Base-by-base conservation (phyloP, 495 filamentous ascomycete genomes). In the Neurospora sp. region DNA sequence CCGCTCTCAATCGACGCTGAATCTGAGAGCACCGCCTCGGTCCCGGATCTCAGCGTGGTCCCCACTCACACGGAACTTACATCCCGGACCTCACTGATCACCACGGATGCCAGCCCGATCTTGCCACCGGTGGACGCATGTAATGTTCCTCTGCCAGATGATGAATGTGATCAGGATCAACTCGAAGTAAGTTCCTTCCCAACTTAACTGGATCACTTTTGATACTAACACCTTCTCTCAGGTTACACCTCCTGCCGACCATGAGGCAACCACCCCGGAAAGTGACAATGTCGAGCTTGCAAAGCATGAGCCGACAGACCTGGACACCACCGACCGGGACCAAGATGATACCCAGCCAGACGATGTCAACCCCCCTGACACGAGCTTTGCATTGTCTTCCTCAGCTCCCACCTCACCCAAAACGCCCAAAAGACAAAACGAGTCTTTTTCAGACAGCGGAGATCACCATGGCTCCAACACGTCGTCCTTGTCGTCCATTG, bases 331-430 rank as follows among this genome's bases (percentile, higher is more conserved):
- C 54, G 3, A 4, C 54, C 7, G 1, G 54, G 54, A 0, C 3
- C 54, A 62, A 35, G 27, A 35, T 62, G 27, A 62, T 0, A 4
- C 27, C 12, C 5, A 4, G 1, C 0, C 54, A 16, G 12, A 18
- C 5, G 0, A 62, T 18, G 2, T 0, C 2, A 35, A 35, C 2
- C 2, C 2, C 1, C 12, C 0, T 18, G 54, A 35, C 1, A 35
- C 12, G 5, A 62, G 27, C 3, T 35, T 35, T 0, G 0, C 11
- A 16, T 31, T 23, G 23, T 0, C 23, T 0, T 16, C 23, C 1
- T 62, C 54, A 14, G 5, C 23, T 1, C 23, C 54, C 0, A 31
- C 0, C 12, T 31, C 54, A 3, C 54, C 54, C 54, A 3, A 8
- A 5, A 35, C 54, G 0, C 27, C 54, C 27, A 35, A 14, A 3